Base-by-base conservation (phyloP, 2,329 filamentous ascomycete species). In the Alternaria gaisen region DNA sequence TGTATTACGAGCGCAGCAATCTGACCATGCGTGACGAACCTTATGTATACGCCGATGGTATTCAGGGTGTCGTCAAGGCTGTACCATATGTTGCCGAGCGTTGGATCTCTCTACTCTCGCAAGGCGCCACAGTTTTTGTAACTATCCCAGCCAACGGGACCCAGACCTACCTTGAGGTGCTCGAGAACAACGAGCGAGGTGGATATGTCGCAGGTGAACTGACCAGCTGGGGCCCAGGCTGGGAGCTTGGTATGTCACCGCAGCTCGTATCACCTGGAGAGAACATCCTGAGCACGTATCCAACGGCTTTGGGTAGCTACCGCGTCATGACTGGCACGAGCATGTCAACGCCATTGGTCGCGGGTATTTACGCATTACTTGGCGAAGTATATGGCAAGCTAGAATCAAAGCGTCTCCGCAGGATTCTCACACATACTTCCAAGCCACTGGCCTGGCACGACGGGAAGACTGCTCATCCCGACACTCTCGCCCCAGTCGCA, bases 141-240 rank as follows among this genome's bases (percentile, higher is more conserved):
- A 66, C 56, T 5, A 65, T 68, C 14, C 61, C 64, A 5, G 57
- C 51, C 26, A 68, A 68, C 20, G 43, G 36, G 0, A 52, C 64
- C 10, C 34, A 63, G 11, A 36, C 36, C 7, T 12, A 61, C 18
- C 54, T 68, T n/a, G 65, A 67, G 28, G 47, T 62, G 32, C 51
- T 68, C 18, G 64, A 67, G 7, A 68, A 68, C 22, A 58, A 65
- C 8, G 50, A 38, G 10, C 51, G 16, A 22, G 64, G 64, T n/a
- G 66, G 64, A 8, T 61, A 62, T 51, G 34, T 56, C 40, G 30
- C 52, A 11, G 28, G 61, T 7, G 38, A 18, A 3, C 24, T 69
- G 22, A 62, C 84, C 42, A 84, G 83, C 6, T 90, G 87, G 87
- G 87, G 87, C 8, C 87, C 87, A 3, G 87, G 83, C 3, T 88